A percentile compares a stretch with the other conserved stretches of the same genome.
phyloP scores from a whole-genome alignment of 2,329 filamentous ascomycete genomes.

The Pestalotiopsis sp. region DNA sequence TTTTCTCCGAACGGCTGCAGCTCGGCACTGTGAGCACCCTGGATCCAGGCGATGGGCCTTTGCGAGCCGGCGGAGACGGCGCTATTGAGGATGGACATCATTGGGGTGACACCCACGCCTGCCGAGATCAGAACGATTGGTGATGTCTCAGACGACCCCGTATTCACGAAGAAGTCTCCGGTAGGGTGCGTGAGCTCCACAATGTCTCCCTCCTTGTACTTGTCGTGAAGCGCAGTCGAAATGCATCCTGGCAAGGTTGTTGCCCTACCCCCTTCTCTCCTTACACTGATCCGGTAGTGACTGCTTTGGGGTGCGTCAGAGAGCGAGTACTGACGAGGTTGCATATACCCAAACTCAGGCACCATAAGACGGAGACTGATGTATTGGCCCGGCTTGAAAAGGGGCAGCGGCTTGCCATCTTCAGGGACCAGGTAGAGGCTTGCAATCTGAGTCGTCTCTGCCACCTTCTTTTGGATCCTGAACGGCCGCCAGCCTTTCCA shows the following conservation, averaged over 20 bases:
- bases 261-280: conserved; percentile 54
- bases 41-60: conserved; percentile 64
- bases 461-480: conserved; percentile 60
- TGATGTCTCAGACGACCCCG: conserved; percentile 39
- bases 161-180: conserved; percentile 65
- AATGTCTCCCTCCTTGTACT: conserved; percentile 51
- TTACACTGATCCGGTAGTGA: conserved; percentile 76
- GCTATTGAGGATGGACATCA: conserved; percentile 66
- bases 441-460: conserved; percentile 62
- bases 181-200: conserved; percentile 58
- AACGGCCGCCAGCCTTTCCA: conserved; percentile 56
- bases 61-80: conserved; percentile 29
- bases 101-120: conserved; percentile 69
- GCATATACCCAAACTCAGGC: conserved; percentile 63
- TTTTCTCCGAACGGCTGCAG: conserved; percentile 58
- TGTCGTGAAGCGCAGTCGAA: conserved; percentile 54
- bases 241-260: conserved; percentile 48
- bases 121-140: conserved; percentile 69
- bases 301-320: conserved; percentile 56
- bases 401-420: conserved; percentile 59
- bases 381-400: conserved; percentile 73
- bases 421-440: conserved; percentile 72
- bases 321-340: conserved; percentile 77
- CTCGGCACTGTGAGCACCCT: conserved; percentile 55
- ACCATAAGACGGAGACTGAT: conserved; percentile 67